Evolutionary conservation across 768 basidiomycete species (phyloP).

Genomic region (Rhodotorula graminis): DNA sequence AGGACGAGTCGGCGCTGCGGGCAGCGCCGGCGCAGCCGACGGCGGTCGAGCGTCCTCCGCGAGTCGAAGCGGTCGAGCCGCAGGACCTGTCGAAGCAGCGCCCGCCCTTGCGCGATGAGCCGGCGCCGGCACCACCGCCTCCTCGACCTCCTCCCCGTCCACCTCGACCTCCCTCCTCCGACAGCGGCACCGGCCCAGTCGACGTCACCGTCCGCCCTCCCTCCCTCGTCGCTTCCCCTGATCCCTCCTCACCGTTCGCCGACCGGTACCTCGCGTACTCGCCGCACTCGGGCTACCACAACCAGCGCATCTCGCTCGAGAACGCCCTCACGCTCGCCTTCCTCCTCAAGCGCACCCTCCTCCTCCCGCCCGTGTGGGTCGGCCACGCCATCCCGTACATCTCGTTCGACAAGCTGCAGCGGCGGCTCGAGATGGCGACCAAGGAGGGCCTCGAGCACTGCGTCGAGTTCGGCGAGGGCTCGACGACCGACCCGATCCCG

Average conservation of each 20-base stretch:
- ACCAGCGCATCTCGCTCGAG: constrained; percentile 79
- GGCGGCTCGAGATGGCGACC: constrained; percentile 51
- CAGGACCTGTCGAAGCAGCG: background rate
- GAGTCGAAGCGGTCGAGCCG: too few relatives aligned
- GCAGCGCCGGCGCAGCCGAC: background rate
- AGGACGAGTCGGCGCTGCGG: background rate
- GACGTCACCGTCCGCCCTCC: constrained; percentile 18
- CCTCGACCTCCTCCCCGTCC: background rate
- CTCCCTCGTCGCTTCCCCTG: background rate
- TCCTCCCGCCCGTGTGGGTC: constrained; percentile 70
- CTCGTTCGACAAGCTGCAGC: constrained; percentile 54
- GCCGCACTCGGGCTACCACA: constrained; percentile 77
- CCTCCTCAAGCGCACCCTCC: constrained; percentile 68
- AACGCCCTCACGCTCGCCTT: constrained; percentile 71
- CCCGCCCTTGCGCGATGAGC: background rate
- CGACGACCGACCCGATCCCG: constrained; percentile 51
- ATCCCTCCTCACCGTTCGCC: background rate
- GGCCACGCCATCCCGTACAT: constrained; percentile 63
- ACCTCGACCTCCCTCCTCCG: background rate
- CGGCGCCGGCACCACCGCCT: background rate
- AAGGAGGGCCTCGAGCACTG: constrained; percentile 46
- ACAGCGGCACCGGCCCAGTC: constrained; percentile 1
- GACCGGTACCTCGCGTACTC: constrained; percentile 63
- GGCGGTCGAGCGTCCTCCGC: background rate
- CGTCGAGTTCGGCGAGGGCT: constrained; percentile 46